A percentile compares a stretch with the other conserved stretches of the same genome.
Evolutionary conservation across 179 eudicot species (phyloP).

Genomic region (Camellia oleifera): DNA sequence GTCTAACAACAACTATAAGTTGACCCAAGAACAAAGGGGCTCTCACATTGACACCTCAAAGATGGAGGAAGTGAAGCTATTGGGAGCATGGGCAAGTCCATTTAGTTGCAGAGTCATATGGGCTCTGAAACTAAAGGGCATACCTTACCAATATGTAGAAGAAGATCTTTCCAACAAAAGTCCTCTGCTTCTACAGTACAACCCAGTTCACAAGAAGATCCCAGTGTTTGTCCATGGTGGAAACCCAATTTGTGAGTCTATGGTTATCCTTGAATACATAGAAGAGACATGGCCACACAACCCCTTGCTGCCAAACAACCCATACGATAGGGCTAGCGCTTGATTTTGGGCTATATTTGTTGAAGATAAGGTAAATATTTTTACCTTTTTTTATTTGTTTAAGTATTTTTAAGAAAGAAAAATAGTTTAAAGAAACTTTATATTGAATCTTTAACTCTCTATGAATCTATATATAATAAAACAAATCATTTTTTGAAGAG

Average conservation of each 20-base stretch:
- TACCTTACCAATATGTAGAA: slow-evolving; percentile 4
- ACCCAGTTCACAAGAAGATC: slow-evolving; percentile 1
- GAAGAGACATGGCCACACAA: background rate
- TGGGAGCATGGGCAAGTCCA: slow-evolving; percentile 14
- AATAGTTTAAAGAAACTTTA: too few species aligned
- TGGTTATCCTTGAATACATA: slow-evolving; percentile 4
- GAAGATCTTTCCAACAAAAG: slow-evolving; percentile 7
- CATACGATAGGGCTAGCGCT: background rate
- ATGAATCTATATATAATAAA: too few species aligned
- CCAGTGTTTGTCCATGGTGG: slow-evolving; percentile 6
- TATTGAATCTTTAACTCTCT: background rate
- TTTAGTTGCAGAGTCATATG: slow-evolving; percentile 7
- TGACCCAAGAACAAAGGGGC: background rate
- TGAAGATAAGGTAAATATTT: slow-evolving; percentile 25
- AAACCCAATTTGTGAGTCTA: background rate
- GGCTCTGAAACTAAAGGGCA: slow-evolving; percentile 18
- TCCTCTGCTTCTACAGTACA: background rate
- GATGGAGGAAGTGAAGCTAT: slow-evolving; percentile 11
- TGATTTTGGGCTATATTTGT: slow-evolving; percentile 32
- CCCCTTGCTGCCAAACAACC: background rate
- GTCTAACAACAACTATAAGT: background rate
- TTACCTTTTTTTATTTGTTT: background rate
- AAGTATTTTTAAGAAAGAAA: background rate
- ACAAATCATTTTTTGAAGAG: too few species aligned
- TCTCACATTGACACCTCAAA: background rate